Percentiles rank a stretch among this genome's conserved stretches.
Evolutionary conservation across 257 asterid species (phyloP).

Genomic region (Mentha longifolia): DNA sequence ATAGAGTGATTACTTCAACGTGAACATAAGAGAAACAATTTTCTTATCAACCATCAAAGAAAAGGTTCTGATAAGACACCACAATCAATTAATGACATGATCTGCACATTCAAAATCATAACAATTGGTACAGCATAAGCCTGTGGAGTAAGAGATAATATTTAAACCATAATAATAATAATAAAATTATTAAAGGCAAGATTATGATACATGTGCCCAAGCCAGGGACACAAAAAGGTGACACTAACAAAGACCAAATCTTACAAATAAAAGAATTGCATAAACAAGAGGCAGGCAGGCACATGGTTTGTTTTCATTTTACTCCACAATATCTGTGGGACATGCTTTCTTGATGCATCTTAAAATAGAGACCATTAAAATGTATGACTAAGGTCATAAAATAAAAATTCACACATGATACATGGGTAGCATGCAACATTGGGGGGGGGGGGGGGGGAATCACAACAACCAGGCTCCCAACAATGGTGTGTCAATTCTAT

Average conservation of each 20-base stretch:
- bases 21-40: neutral
- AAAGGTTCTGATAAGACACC: slow-evolving; percentile 11
- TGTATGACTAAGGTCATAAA: slow-evolving; percentile 1
- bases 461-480: neutral
- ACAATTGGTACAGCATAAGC: no score
- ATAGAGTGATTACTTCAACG: slow-evolving; percentile 25
- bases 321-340: slow-evolving; percentile 6
- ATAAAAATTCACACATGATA: slow-evolving; percentile 3
- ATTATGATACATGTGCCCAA: neutral
- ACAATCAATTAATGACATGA: neutral
- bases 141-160: neutral
- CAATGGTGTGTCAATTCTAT: neutral
- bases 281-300: neutral
- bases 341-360: slow-evolving; percentile 5
- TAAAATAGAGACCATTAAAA: neutral
- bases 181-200: slow-evolving; percentile 9
- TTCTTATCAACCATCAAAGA: neutral
- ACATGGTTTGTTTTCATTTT: neutral
- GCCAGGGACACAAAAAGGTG: neutral
- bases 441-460: neutral
- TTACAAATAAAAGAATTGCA: slow-evolving; percentile 5
- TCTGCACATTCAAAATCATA: no score
- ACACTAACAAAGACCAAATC: neutral
- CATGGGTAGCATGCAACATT: neutral
- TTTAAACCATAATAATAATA: neutral